Conservation (phyloP, 805 yeast species). For the Kodamaea lidongshanica region DNA sequence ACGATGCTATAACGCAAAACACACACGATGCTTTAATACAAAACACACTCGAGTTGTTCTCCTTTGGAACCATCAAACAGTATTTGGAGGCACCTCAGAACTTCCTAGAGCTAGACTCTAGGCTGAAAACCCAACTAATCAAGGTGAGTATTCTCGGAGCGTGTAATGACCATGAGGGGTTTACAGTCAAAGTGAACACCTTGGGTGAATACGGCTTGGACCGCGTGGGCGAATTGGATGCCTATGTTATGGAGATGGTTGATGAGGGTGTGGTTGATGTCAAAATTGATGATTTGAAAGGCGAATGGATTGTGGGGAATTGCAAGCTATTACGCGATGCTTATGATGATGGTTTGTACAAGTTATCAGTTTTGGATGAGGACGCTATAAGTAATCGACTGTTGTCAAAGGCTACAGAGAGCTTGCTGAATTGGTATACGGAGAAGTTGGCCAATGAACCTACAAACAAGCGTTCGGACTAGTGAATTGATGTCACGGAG, state of each 20-base stretch:
- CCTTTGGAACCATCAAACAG: constrained; percentile 25
- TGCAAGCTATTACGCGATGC: constrained; percentile 26
- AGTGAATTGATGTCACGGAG: no score
- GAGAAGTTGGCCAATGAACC: constrained; percentile 4
- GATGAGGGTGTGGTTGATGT: constrained; percentile 19
- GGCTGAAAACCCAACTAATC: constrained; percentile 19
- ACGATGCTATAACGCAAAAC: constrained; percentile 1
- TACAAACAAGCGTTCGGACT: no score
- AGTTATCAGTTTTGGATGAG: constrained; percentile 20
- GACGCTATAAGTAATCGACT: constrained; percentile 18
- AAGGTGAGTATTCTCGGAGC: constrained; percentile 23
- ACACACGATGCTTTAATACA: constrained; percentile 4
- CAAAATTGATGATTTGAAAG: constrained; percentile 23
- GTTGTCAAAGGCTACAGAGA: constrained; percentile 13
- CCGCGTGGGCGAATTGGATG: constrained; percentile 12
- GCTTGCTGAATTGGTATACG: constrained; percentile 20
- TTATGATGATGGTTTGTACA: constrained; percentile 18
- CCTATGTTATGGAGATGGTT: constrained; percentile 20
- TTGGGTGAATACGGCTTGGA: constrained; percentile 12
- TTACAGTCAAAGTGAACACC: constrained; percentile 13
- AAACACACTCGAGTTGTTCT: constrained; percentile 32
- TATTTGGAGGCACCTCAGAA: constrained; percentile 1
- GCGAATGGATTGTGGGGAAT: constrained; percentile 13
- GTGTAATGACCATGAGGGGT: constrained; percentile 19
- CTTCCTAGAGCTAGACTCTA: constrained; percentile 11